Evolutionary conservation across 2,329 filamentous ascomycete species (phyloP).

Genomic region (Cryphonectria nitschkei): DNA sequence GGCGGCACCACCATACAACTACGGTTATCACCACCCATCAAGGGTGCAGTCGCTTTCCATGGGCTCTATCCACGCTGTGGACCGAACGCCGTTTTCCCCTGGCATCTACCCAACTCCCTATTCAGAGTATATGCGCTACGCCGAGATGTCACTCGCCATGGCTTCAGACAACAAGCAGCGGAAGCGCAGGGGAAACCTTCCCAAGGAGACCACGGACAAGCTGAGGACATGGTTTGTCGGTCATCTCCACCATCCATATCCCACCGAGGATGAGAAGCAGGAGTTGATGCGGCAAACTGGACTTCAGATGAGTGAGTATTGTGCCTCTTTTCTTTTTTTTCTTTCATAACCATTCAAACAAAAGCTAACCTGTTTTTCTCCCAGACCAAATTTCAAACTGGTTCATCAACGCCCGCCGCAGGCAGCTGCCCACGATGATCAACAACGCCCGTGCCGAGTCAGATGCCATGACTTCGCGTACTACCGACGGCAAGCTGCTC

Average conservation of each 20-base stretch:
- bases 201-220: constrained; percentile 86
- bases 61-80: constrained; percentile 47
- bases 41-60: constrained; percentile 52
- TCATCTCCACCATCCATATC: constrained; percentile 82
- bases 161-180: constrained; percentile 54
- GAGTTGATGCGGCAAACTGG: constrained; percentile 76
- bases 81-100: constrained; percentile 49
- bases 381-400: constrained; percentile 75
- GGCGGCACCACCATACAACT: constrained; percentile 38
- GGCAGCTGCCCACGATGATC: constrained; percentile 64
- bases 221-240: constrained; percentile 78
- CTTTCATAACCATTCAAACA: too few relatives aligned
- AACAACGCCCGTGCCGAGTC: constrained; percentile 58
- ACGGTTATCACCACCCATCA: constrained; percentile 48
- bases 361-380: constrained; percentile 4
- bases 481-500: constrained; percentile 43
- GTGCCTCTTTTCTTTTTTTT: neutral
- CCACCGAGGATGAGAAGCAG: constrained; percentile 86
- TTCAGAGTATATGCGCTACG: constrained; percentile 48
- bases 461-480: constrained; percentile 47
- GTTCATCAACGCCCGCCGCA: constrained; percentile 78
- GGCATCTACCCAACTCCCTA: constrained; percentile 46
- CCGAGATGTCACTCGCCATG: constrained; percentile 43
- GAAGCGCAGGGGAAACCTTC: constrained; percentile 79
- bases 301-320: constrained; percentile 73